Evolutionary conservation across 1,139 yeast genomes (phyloP).

Genomic region (Sugiyamaella novakii): DNA sequence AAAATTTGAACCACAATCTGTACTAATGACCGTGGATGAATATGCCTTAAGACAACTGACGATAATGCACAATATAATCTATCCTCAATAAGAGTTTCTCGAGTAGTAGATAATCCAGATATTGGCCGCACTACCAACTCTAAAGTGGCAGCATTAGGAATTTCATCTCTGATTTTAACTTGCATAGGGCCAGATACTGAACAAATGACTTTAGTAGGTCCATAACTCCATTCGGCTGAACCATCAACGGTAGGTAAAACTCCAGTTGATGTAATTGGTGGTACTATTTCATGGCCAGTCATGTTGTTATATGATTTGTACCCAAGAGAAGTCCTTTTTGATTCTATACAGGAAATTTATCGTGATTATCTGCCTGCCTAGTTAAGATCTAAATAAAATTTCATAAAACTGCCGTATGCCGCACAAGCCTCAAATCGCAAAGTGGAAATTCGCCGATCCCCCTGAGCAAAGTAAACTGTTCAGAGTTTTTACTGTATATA

Average conservation of each 20-base stretch:
- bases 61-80: constrained; percentile 64
- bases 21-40: constrained; percentile 80
- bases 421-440: too few species aligned
- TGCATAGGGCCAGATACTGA: constrained; percentile 93
- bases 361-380: too few species aligned
- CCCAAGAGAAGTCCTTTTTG: too few species aligned
- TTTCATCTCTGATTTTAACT: constrained; percentile 78
- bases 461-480: too few species aligned
- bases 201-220: constrained; percentile 61
- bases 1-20: constrained; percentile 86
- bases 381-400: too few species aligned
- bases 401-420: too few species aligned
- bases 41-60: constrained; percentile 61
- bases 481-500: too few species aligned
- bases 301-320: too few species aligned
- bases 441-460: too few species aligned
- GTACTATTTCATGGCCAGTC: background rate
- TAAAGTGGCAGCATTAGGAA: constrained; percentile 74
- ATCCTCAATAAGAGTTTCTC: constrained; percentile 78
- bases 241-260: constrained; percentile 71
- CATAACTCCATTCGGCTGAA: constrained; percentile 60
- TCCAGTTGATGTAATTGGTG: constrained; percentile 22
- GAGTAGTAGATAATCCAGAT: constrained; percentile 69
- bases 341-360: too few species aligned
- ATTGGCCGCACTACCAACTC: constrained; percentile 84